Evolutionary conservation across 1,284 basidiomycete species (phyloP).

Genomic region (Marasmius tenuissimus): DNA sequence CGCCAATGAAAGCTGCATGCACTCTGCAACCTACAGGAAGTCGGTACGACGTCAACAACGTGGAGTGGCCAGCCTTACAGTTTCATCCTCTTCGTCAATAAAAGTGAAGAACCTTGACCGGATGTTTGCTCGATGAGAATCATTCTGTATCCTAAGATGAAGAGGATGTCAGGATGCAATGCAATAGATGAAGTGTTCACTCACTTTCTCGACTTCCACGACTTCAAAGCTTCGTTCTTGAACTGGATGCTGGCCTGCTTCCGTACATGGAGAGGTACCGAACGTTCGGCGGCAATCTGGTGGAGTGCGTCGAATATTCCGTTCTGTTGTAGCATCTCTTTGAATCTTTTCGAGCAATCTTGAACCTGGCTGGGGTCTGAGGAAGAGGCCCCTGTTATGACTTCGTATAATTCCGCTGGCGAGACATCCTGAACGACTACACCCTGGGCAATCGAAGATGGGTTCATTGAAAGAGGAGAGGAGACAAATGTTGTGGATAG

Average conservation of each 20-base stretch:
- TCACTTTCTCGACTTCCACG: conserved; percentile 75
- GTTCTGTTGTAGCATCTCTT: conserved; percentile 61
- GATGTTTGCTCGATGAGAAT: conserved; percentile 62
- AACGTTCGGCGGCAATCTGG: conserved; percentile 62
- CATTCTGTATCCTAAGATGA: conserved; percentile 55
- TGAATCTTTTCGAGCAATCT: conserved; percentile 60
- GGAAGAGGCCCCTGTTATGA: conserved; percentile 65
- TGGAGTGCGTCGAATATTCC: conserved; percentile 72
- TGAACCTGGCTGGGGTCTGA: conserved; percentile 64
- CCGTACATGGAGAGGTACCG: conserved; percentile 61
- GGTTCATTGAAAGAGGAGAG: not conserved
- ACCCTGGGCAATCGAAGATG: conserved; percentile 6
- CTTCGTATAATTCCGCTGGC: conserved; percentile 63
- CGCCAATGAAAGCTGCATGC: conserved; percentile 67
- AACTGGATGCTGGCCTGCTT: conserved; percentile 81
- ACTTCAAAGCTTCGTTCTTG: conserved; percentile 66
- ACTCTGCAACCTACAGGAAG: conserved; percentile 61
- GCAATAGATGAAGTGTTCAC: conserved; percentile 18
- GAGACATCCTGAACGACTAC: conserved; percentile 41
- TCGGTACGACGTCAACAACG: not conserved
- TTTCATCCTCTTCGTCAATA: conserved; percentile 72
- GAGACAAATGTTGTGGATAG: not conserved
- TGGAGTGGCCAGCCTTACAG: conserved; percentile 40
- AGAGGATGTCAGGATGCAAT: conserved; percentile 8
- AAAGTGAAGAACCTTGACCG: conserved; percentile 61